Base-by-base conservation (phyloP, 805 yeast genomes). In the Kuraishia hungarica region DNA sequence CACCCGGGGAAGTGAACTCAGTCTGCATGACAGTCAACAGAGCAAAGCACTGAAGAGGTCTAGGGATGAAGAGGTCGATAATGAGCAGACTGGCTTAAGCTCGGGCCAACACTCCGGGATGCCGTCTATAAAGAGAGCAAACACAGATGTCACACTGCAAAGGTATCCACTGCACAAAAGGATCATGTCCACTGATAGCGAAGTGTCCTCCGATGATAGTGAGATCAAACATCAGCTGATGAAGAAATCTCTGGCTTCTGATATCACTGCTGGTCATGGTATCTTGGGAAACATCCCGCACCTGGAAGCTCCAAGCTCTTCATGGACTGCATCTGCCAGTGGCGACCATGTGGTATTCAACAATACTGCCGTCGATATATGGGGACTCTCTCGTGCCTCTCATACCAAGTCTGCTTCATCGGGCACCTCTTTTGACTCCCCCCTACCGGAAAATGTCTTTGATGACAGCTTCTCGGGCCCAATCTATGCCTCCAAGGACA, bases 281-380 rank as follows among this genome's bases (percentile, higher is more conserved):
- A 43, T 23, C 55, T 64, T 53, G 56, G 64, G 61, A 35, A 54
- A 62, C 56, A 71, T 72, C 19, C 77, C 77, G 2, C 62, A 66
- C n/a, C 57, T 73, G 21, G 66, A 66, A 43, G 76, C 77, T 2
- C 76, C 77, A 13, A 60, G 67, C 13, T 68, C 77, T 3, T 62
- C 69, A 17, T 74, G 78, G 78, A 61, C 70, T 8, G 74, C 77
- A 2, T 69, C 75, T 35, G 75, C 75, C 0, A 61, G 69, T 53
- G 77, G 77, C n/a, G 72, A 72, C 11, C 67, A 66, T 39, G 63
- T 70, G 1, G 59, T 72, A 2, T 68, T 70, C 60, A 51, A 28
- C 28, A 60, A 59, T 21, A 48, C 58, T 2, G 48, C 61, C 5
- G n/a, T 35, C n/a, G 43, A 35, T 15, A 35, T 35, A 13, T 35